Conservation (phyloP, 495 filamentous ascomycete species). For the Copromyces sp. region DNA sequence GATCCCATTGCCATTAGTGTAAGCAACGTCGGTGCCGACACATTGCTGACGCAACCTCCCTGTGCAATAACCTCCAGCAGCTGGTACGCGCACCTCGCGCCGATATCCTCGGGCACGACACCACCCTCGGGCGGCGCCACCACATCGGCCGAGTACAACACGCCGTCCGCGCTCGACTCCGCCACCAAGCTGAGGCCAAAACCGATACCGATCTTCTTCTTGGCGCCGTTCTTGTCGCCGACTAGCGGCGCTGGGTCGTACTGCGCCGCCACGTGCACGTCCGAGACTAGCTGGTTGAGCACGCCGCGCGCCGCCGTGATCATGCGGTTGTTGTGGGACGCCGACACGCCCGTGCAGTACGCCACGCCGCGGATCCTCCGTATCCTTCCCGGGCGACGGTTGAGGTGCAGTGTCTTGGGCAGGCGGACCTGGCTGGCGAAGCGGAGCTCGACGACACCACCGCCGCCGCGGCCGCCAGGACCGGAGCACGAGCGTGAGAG, state of each 20-base stretch:
- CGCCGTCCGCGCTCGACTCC: slow-evolving; percentile 71
- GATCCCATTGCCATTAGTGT: slow-evolving; percentile 94
- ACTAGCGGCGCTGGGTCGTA: slow-evolving; percentile 66
- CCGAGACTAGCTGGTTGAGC: slow-evolving; percentile 72
- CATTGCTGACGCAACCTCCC: slow-evolving; percentile 69
- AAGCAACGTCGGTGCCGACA: slow-evolving; percentile 59
- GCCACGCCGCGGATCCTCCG: slow-evolving; percentile 87
- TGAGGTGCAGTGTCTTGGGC: slow-evolving; percentile 90
- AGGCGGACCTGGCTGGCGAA: slow-evolving; percentile 88
- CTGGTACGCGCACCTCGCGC: slow-evolving; percentile 77
- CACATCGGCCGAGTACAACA: slow-evolving; percentile 78
- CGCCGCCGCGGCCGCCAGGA: slow-evolving; percentile 61
- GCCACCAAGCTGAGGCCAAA: slow-evolving; percentile 87
- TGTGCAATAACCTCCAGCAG: slow-evolving; percentile 70
- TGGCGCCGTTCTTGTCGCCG: slow-evolving; percentile 46
- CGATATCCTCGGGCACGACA: slow-evolving; percentile 79
- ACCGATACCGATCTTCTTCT: slow-evolving; percentile 51
- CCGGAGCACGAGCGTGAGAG: slow-evolving; percentile 68
- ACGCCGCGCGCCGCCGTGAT: slow-evolving; percentile 83
- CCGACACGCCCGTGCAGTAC: slow-evolving; percentile 81
- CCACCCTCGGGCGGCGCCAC: slow-evolving; percentile 73
- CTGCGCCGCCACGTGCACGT: slow-evolving; percentile 67
- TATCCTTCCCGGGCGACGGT: slow-evolving; percentile 65
- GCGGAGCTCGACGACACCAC: slow-evolving; percentile 82
- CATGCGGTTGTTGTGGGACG: slow-evolving; percentile 88